Evolutionary conservation across 2,329 filamentous ascomycete genomes (phyloP).

Genomic region (Tolypocladium ovalisporum): DNA sequence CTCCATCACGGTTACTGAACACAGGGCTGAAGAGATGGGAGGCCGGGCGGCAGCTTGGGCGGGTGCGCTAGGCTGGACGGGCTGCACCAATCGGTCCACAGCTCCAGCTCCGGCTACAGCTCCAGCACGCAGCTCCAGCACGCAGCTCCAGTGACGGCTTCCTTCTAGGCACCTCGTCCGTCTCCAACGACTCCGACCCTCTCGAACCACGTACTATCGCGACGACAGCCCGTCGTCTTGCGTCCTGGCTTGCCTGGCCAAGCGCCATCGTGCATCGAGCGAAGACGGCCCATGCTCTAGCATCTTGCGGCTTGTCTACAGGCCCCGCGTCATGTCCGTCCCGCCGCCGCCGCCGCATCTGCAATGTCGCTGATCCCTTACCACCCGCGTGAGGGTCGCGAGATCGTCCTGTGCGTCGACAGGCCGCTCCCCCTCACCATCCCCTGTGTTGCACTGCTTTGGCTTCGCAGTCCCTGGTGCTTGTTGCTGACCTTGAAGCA

Average conservation of each 20-base stretch:
- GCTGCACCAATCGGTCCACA: not conserved
- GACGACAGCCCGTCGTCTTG: not conserved
- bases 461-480: too few relatives aligned
- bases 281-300: not conserved
- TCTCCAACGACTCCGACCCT: not conserved
- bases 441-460: not conserved
- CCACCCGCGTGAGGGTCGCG: conserved; percentile 58
- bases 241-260: too few relatives aligned
- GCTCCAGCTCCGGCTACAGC: too few relatives aligned
- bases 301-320: too few relatives aligned
- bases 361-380: conserved; percentile 66
- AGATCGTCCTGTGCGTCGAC: conserved; percentile 58
- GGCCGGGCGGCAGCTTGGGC: not conserved
- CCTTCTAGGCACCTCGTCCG: not conserved
- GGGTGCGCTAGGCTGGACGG: not conserved
- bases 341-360: conserved; percentile 5
- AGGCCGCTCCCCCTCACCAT: not conserved
- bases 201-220: not conserved
- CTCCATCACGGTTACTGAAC: too few relatives aligned
- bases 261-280: not conserved
- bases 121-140: not conserved
- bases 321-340: conserved; percentile 7
- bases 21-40: not conserved
- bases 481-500: not conserved
- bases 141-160: not conserved